Evolutionary conservation across 306 rosid genomes (phyloP).

Genomic region (Canavalia gladiata): DNA sequence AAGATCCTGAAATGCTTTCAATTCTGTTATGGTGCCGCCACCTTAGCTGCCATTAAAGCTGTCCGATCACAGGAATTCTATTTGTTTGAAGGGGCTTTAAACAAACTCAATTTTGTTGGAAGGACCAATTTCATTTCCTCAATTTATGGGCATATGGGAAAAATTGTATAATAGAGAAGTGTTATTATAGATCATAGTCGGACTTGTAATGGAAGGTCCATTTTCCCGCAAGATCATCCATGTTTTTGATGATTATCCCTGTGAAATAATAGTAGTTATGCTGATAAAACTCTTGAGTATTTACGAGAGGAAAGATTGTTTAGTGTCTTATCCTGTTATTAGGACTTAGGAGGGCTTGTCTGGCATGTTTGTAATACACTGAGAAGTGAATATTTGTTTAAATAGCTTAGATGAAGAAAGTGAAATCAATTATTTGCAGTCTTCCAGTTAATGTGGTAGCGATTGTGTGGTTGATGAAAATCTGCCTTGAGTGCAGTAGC

Average conservation of each 20-base stretch:
- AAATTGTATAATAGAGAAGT: constrained; percentile 44
- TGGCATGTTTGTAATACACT: not conserved
- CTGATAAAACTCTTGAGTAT: constrained; percentile 6
- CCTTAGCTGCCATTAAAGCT: constrained; percentile 7
- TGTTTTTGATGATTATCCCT: constrained; percentile 44
- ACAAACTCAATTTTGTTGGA: constrained; percentile 46
- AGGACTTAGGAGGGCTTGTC: not conserved
- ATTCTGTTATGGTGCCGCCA: constrained; percentile 32
- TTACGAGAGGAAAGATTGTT: constrained; percentile 11
- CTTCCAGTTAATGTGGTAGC: not conserved
- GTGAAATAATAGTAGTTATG: constrained; percentile 43
- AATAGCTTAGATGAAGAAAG: not conserved
- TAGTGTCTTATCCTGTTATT: not conserved
- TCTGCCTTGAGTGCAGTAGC: not conserved
- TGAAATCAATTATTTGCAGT: not conserved
- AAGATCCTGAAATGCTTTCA: constrained; percentile 22
- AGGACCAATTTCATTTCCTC: constrained; percentile 43
- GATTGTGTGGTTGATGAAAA: not conserved
- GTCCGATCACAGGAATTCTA: constrained; percentile 12
- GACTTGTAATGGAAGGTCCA: constrained; percentile 51
- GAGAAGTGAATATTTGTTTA: constrained; percentile 6
- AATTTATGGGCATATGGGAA: constrained; percentile 46
- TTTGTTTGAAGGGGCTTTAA: constrained; percentile 43
- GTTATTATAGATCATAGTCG: constrained; percentile 42
- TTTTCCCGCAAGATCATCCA: constrained; percentile 36